Percentiles rank a stretch among this genome's conserved stretches.
phyloP scores from a whole-genome alignment of 2,329 filamentous ascomycete species.

The Aureobasidium zeae region DNA sequence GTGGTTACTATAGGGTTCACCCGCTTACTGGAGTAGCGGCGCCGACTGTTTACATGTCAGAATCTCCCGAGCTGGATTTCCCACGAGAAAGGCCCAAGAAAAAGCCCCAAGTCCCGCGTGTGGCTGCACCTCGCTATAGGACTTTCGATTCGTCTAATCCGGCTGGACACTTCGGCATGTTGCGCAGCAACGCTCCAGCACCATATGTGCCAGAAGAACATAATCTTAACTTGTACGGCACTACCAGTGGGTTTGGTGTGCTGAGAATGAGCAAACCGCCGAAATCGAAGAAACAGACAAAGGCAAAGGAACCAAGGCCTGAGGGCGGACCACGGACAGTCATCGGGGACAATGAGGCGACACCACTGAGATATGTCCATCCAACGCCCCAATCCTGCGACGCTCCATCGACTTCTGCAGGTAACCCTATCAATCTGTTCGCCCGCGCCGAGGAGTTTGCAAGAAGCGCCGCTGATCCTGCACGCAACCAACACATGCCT shows the following conservation, averaged over 20 bases:
- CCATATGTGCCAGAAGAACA: background rate
- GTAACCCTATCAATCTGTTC: constrained; percentile 1
- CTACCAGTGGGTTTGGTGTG: constrained; percentile 11
- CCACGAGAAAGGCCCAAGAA: background rate
- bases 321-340: too few relatives aligned
- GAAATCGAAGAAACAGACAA: background rate
- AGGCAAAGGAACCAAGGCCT: too few relatives aligned
- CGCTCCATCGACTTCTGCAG: background rate
- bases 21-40: background rate
- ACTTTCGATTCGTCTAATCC: constrained; percentile 8
- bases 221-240: constrained; percentile 1
- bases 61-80: background rate
- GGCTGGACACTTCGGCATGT: constrained; percentile 3
- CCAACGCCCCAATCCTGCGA: constrained; percentile 1
- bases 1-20: too few relatives aligned
- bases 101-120: background rate
- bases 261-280: background rate
- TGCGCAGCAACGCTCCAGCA: constrained; percentile 3
- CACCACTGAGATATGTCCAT: background rate
- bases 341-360: background rate
- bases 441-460: constrained; percentile 6
- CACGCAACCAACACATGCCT: background rate
- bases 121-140: background rate
- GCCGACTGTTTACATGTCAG: background rate
- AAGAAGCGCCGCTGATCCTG: background rate